These are phyloP conservation scores for Xylaria scruposa DNA, from an alignment of 495 filamentous ascomycete genomes.

Conservation along the genomic window DNA sequence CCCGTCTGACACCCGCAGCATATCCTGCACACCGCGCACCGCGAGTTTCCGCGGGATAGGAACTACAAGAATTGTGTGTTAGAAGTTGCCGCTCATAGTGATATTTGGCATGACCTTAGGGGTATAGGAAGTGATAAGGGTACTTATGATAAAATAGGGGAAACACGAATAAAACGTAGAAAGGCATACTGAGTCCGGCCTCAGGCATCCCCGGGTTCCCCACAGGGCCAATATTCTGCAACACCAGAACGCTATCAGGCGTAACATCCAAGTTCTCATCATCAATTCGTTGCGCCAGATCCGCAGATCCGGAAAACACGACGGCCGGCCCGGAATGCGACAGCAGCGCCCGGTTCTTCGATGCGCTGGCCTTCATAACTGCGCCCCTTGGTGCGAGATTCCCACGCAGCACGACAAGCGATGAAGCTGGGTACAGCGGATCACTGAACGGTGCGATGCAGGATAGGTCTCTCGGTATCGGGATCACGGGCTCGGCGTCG, in stretches of 20 bases:
- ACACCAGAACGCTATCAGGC: slow-evolving; percentile 61
- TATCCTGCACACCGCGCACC: slow-evolving; percentile 64
- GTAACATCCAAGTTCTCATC: slow-evolving; percentile 59
- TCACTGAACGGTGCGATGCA: slow-evolving; percentile 60
- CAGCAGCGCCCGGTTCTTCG: slow-evolving; percentile 58
- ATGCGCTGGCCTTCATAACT: slow-evolving; percentile 69
- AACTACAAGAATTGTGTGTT: slow-evolving; percentile 31
- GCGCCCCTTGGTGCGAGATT: slow-evolving; percentile 63
- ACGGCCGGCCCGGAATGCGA: slow-evolving; percentile 62
- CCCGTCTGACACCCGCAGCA: slow-evolving; percentile 71
- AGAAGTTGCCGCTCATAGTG: background rate
- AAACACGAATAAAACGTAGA: background rate
- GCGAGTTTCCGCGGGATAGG: slow-evolving; percentile 70
- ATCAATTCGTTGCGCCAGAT: slow-evolving; percentile 66
- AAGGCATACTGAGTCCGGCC: slow-evolving; percentile 55
- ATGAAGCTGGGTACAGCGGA: slow-evolving; percentile 62
- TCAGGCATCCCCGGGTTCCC: slow-evolving; percentile 75
- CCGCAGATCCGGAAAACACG: slow-evolving; percentile 63
- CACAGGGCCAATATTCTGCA: slow-evolving; percentile 67
- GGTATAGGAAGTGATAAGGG: background rate
- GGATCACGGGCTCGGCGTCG: slow-evolving; percentile 52
- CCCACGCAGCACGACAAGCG: slow-evolving; percentile 60
- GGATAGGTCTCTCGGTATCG: slow-evolving; percentile 42
- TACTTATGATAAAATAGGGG: background rate
- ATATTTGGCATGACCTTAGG: background rate